These are phyloP conservation scores for Fusarium humuli DNA, from an alignment of 2,329 filamentous ascomycete species.

Conservation along the genomic window DNA sequence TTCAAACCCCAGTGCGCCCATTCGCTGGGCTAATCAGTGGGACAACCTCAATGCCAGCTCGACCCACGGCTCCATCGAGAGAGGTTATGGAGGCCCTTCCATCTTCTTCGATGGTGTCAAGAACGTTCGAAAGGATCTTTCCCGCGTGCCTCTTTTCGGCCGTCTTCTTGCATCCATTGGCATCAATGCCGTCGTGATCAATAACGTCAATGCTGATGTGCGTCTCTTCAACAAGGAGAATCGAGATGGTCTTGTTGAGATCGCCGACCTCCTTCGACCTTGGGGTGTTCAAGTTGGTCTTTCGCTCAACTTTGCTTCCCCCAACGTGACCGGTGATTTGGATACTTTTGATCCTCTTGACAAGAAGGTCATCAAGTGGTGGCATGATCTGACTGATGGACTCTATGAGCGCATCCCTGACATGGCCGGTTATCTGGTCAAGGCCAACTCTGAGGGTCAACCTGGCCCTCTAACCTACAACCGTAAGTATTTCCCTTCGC, in stretches of 20 bases:
- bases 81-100: constrained; percentile 74
- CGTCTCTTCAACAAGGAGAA: constrained; percentile 65
- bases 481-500: constrained; percentile 38
- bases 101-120: constrained; percentile 72
- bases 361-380: constrained; percentile 69
- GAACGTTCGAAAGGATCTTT: constrained; percentile 66
- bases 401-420: constrained; percentile 73
- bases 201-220: constrained; percentile 78
- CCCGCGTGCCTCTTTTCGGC: constrained; percentile 70
- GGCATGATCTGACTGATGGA: constrained; percentile 68
- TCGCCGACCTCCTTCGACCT: constrained; percentile 74
- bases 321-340: constrained; percentile 66
- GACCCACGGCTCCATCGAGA: constrained; percentile 67
- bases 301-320: constrained; percentile 76
- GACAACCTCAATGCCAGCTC: constrained; percentile 70
- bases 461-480: constrained; percentile 77
- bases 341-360: constrained; percentile 75
- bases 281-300: constrained; percentile 75
- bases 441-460: constrained; percentile 79
- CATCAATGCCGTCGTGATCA: constrained; percentile 74
- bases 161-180: constrained; percentile 74
- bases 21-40: constrained; percentile 80
- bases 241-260: constrained; percentile 68
- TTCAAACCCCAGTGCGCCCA: constrained; percentile 68
- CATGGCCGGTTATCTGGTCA: constrained; percentile 75